Percentiles rank a stretch among this genome's conserved stretches.
Conservation (phyloP, 1,284 basidiomycete species). For the Gymnopus androsaceus region DNA sequence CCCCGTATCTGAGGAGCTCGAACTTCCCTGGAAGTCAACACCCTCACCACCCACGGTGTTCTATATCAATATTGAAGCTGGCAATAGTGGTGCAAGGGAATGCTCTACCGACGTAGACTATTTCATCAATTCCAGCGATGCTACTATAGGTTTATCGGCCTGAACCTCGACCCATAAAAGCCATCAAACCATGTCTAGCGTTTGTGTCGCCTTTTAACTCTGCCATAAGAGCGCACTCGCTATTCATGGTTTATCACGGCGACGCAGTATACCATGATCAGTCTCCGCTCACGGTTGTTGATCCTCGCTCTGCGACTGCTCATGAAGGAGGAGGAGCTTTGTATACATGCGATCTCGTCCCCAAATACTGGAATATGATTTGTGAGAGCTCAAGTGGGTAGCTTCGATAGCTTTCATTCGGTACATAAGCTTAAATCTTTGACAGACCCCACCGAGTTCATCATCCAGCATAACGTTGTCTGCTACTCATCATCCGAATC, state of each 20-base stretch:
- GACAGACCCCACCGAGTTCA: conserved; percentile 61
- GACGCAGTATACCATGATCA: conserved; percentile 49
- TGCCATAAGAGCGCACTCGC: conserved; percentile 48
- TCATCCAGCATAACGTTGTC: conserved; percentile 56
- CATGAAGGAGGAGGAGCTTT: conserved; percentile 43
- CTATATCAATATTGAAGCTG: conserved; percentile 56
- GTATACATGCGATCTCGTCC: conserved; percentile 60
- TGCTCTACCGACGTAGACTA: conserved; percentile 1
- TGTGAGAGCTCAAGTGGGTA: conserved; percentile 53
- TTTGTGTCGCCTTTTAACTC: conserved; percentile 44
- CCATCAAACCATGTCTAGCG: conserved; percentile 66
- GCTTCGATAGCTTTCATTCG: neutral
- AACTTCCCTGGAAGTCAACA: no score
- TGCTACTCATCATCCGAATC: conserved; percentile 26
- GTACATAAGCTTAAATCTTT: neutral
- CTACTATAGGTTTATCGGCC: conserved; percentile 39
- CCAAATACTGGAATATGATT: conserved; percentile 60
- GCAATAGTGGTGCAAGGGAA: conserved; percentile 16
- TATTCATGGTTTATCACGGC: conserved; percentile 49
- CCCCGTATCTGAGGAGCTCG: conserved; percentile 36
- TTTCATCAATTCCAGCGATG: conserved; percentile 14
- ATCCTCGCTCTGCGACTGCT: conserved; percentile 36
- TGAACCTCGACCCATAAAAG: conserved; percentile 50
- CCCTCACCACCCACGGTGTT: conserved; percentile 39
- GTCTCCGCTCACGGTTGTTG: conserved; percentile 37